Evolutionary conservation across 768 basidiomycete genomes (phyloP), one percentile per base, ranked within the genome.

Genomic region (Auriscalpium microsporum): DNA sequence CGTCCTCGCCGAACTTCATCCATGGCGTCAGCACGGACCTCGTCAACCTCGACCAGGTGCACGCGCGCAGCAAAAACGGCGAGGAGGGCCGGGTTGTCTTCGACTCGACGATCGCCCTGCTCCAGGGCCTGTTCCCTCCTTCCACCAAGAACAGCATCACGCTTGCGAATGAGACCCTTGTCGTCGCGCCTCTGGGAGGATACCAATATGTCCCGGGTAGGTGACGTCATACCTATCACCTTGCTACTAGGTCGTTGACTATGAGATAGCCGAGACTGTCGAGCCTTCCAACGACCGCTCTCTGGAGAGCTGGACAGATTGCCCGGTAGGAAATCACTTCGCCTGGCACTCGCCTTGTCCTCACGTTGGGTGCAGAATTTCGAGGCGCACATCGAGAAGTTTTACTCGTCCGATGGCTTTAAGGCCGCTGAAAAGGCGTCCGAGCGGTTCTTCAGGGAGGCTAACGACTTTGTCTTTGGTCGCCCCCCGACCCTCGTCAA

Each of bases 81-180:
- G 84, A 83, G 50, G 90, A 94, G 67, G 90, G 90, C 48, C 75
- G 82, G n/a, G 84, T 87, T 51, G 89, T 92, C 62, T 88, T 90
- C 69, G 90, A 93, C 75, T 87, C 86, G 7, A 84, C 89, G 35
- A 85, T 87, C 52, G 90, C 91, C 34, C 75, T 91, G 52, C 79
- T 91, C 44, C 92, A 94, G 70, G 90, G 90, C 45, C 75, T 93
- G 49, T 91, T 84, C 78, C 90, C 90, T 21, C 89, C 90, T n/a
- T 86, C 78, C 65, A 71, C 74, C 10, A 75, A 78, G 38, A 87
- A 88, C 71, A 83, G 79, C 65, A 86, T 87, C 61, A 75, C 75
- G 7, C 82, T 94, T 14, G 91, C 91, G 2, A 90, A 94, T 59
- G 87, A 83, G 54, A 81, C 82, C 13, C 79, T 75, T 23, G 73